Evolutionary conservation across 495 filamentous ascomycete genomes (phyloP).

Genomic region (Xylaria intraflava): DNA sequence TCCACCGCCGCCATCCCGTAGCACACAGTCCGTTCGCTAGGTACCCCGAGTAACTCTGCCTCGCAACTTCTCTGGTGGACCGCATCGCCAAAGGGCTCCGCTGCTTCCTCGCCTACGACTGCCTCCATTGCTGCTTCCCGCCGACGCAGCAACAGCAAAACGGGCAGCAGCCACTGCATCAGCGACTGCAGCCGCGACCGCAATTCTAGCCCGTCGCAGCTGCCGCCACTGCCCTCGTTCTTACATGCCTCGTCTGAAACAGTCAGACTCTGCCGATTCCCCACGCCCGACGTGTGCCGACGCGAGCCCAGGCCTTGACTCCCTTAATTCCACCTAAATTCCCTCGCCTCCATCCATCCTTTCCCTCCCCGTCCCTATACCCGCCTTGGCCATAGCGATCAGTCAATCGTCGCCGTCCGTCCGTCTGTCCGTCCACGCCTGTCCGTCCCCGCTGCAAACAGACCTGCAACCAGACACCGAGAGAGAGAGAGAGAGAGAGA

Average conservation of each 20-base stretch:
- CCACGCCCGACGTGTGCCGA: not conserved
- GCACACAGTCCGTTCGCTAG: not conserved
- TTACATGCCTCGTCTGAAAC: slow-evolving; percentile 7
- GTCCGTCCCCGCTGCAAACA: not conserved
- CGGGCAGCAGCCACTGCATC: not conserved
- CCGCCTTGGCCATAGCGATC: not conserved
- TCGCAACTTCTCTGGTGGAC: slow-evolving; percentile 4
- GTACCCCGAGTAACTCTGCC: not conserved
- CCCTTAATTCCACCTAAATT: not conserved
- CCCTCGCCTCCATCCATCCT: not conserved
- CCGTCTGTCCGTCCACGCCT: too few species aligned
- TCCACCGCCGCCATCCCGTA: not conserved
- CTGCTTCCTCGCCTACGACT: not conserved
- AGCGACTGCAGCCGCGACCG: not conserved
- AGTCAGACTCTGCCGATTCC: not conserved
- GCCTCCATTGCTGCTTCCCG: not conserved
- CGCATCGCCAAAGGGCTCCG: not conserved
- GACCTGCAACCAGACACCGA: not conserved
- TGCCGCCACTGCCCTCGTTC: slow-evolving; percentile 5
- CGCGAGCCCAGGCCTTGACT: slow-evolving; percentile 1
- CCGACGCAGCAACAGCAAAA: not conserved
- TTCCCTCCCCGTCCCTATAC: not conserved
- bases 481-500: too few species aligned
- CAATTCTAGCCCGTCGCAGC: not conserved
- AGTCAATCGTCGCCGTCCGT: not conserved